Conservation (phyloP, 1,284 basidiomycete genomes). For the Ceratobasidium sp. region DNA sequence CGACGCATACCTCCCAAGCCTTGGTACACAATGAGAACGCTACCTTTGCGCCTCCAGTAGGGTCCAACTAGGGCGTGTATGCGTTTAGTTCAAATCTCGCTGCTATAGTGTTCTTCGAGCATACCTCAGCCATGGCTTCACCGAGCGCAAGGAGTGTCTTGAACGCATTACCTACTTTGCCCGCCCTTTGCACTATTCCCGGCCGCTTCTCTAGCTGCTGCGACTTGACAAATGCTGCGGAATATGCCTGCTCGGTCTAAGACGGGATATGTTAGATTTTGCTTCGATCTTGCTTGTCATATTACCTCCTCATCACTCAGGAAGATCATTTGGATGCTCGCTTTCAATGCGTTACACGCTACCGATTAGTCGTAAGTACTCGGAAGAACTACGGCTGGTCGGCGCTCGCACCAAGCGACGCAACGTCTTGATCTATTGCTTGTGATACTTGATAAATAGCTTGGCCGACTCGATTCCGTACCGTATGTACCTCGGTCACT, state of each 20-base stretch:
- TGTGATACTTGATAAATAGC: not conserved
- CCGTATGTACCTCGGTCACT: not conserved
- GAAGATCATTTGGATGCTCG: not conserved
- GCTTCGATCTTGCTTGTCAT: too few relatives aligned
- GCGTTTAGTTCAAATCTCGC: too few relatives aligned
- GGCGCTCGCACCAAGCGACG: not conserved
- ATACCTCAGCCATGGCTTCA: not conserved
- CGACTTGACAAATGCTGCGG: not conserved
- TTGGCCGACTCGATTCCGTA: not conserved
- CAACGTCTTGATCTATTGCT: not conserved
- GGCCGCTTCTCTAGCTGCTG: not conserved
- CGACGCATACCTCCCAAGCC: constrained; percentile 5
- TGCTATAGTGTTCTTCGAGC: not conserved
- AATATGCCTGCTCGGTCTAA: not conserved
- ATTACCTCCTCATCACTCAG: not conserved
- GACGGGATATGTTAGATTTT: not conserved
- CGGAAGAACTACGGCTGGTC: too few relatives aligned
- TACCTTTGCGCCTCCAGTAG: not conserved
- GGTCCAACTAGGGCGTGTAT: not conserved
- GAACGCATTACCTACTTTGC: not conserved
- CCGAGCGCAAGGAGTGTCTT: not conserved
- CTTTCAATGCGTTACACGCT: not conserved
- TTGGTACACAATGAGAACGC: not conserved
- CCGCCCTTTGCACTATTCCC: not conserved
- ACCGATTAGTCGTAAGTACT: too few relatives aligned